Evolutionary conservation across 805 yeast genomes (phyloP), one percentile per base, ranked within the genome.

Genomic region (Nakazawaea molendinolei): DNA sequence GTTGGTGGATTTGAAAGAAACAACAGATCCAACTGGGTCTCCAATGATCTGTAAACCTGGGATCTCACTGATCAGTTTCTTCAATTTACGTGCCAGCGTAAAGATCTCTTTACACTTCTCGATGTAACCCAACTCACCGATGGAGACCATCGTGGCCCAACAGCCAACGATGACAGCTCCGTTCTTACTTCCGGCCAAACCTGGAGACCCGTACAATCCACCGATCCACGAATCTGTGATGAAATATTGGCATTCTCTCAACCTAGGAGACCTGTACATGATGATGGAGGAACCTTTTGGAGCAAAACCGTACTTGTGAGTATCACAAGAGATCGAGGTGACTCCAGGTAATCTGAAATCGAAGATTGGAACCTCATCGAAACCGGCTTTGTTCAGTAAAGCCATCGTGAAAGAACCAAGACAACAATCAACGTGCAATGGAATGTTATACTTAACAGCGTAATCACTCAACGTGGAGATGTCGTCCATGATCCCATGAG

Each of bases 301-400:
- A 7, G 97, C 97, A 67, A 90, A 92, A 1, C 97, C 98, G 53
- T 90, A 90, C 58, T 90, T 90, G 66, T 90, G 98, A n/a, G 98
- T 90, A 56, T 90, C 98, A 61, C 97, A 92, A n/a, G 95, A 85
- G 40, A 90, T 90, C 3, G 97, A 87, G 1, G 97, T 92, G n/a
- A 92, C 97, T 22, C 92, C 92, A 1, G 86, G 81, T 2, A 86
- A 68, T 45, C 90, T 65, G 61, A 90, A 90, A 55, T 92, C 97
- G 60, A 90, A 89, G 9, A 61, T 51, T 5, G 83, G 81, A 4
- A 57, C 43, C 5, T 47, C 45, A 9, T 48, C 54, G 33, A 60
- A 65, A 3, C 83, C 83, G 3, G 86, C 72, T 39, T 73, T 72
- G 41, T 74, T 77, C 62, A 84, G 71, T 51, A 81, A 86, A 2